Evolutionary conservation across 2,329 filamentous ascomycete species (phyloP).

Genomic region (Neofusicoccum parvum): DNA sequence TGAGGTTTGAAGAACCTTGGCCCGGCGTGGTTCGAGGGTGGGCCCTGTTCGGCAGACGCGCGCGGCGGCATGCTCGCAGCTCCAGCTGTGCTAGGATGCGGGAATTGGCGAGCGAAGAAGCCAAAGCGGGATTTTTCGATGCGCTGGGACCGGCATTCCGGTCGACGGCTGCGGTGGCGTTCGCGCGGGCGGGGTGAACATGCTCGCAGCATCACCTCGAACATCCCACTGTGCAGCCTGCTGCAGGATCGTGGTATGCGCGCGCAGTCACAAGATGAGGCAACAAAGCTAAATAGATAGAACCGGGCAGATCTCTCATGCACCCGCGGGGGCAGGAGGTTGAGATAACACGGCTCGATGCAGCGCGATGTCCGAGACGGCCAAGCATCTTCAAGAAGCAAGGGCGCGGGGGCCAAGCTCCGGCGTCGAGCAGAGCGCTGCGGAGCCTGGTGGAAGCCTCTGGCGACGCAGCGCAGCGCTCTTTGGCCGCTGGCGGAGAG

Average conservation of each 20-base stretch:
- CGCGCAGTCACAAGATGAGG: conserved; percentile 16
- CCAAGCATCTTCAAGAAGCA: conserved; percentile 16
- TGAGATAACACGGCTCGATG: background rate
- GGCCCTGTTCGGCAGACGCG: background rate
- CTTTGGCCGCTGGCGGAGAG: background rate
- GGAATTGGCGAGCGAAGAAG: background rate
- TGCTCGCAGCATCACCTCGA: background rate
- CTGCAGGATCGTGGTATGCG: conserved; percentile 4
- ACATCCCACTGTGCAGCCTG: background rate
- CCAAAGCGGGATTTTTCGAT: conserved; percentile 14
- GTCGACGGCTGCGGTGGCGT: too few species aligned
- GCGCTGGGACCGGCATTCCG: background rate
- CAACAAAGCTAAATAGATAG: conserved; percentile 14
- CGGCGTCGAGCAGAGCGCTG: background rate
- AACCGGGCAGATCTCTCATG: conserved; percentile 9
- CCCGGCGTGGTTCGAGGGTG: background rate
- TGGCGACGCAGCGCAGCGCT: background rate
- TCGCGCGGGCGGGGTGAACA: background rate
- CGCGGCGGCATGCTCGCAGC: background rate
- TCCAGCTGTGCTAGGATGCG: background rate
- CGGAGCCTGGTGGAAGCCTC: background rate
- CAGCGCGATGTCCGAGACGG: background rate
- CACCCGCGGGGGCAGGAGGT: background rate
- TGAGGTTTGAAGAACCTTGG: background rate
- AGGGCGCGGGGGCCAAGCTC: conserved; percentile 3